A percentile compares a stretch with the other conserved stretches of the same genome.
phyloP scores from a whole-genome alignment of 2,329 filamentous ascomycete species.

The Colletotrichum lini region DNA sequence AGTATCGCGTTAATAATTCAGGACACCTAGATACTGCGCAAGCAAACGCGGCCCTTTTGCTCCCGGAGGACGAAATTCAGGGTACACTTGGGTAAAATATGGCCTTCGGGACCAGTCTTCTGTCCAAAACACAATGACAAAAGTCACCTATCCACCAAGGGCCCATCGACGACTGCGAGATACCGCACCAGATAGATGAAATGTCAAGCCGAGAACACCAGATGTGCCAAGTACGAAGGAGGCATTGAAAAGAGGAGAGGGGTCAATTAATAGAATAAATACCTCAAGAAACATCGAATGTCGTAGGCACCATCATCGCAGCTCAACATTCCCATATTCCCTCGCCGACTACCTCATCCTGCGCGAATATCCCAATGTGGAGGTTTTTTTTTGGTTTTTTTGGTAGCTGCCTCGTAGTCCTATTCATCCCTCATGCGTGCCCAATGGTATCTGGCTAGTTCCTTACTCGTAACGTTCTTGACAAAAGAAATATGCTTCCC shows the following conservation, averaged over 20 bases:
- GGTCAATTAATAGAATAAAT: too few relatives aligned
- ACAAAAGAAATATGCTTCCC: conserved; percentile 10
- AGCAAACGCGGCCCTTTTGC: neutral
- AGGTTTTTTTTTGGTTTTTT: neutral
- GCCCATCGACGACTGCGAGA: neutral
- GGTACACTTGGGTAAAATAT: neutral
- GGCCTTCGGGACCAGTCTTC: too few relatives aligned
- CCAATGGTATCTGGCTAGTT: conserved; percentile 33
- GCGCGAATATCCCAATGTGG: neutral
- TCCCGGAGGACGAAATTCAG: neutral
- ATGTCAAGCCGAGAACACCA: neutral
- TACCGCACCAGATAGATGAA: neutral
- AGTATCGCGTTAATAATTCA: neutral
- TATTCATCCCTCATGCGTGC: conserved; percentile 36
- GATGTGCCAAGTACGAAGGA: neutral
- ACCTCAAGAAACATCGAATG: neutral
- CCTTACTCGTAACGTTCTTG: conserved; percentile 21
- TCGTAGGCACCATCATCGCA: neutral
- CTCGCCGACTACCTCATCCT: neutral
- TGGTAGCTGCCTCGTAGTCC: neutral
- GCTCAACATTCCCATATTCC: neutral
- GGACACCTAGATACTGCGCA: neutral
- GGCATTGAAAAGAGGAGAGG: neutral
- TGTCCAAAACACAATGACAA: neutral
- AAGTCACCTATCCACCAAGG: neutral